Base-by-base conservation (phyloP, 495 filamentous ascomycete genomes). In the Podospora australis region DNA sequence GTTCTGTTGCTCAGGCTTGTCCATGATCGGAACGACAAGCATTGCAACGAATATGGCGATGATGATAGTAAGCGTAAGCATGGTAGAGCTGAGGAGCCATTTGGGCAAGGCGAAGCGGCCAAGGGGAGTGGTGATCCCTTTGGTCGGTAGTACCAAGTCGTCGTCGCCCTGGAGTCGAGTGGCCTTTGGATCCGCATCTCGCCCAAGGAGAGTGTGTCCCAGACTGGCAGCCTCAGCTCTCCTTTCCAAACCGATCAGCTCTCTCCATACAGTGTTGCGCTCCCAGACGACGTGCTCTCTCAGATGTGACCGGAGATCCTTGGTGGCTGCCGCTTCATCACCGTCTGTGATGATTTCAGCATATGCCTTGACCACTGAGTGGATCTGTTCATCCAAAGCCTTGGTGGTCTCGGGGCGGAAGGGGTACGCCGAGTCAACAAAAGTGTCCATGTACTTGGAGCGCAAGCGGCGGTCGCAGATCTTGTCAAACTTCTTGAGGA, bases 201-300 rank as follows among this genome's bases (percentile, higher is more conserved):
- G 73, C 14, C 90, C 90, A 3, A 96, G 77, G 39, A 98, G 74
- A 5, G 88, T 88, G 49, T 81, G 77, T 13, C 92, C 94, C 52
- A 99, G 78, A 51, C 90, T 95, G 10, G 91, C 92, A 19, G 90
- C 92, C 66, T 99, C 90, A 4, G 90, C 88, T 70, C 95, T 92
- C 19, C 92, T 77, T 70, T 99, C 92, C 52, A 99, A 88, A 46
- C 91, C 92, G 59, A 99, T 99, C 80, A 99, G 91, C 54, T 99
- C 92, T 64, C 94, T 74, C 92, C 92, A 99, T 4, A 99, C 92
- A 0, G 92, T 99, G 56, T 99, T 99, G 39, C 92, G 78, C 59
- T 99, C 92, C 94, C 94, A 99, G 25, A 97, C 90, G 14, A 99
- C 91, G 70, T 99, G 92, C 66, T 99, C 92, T 55, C 92, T 74